These are phyloP conservation scores for Closterium sp. DNA, from an alignment of 139 green algal species.

Conservation along the genomic window DNA sequence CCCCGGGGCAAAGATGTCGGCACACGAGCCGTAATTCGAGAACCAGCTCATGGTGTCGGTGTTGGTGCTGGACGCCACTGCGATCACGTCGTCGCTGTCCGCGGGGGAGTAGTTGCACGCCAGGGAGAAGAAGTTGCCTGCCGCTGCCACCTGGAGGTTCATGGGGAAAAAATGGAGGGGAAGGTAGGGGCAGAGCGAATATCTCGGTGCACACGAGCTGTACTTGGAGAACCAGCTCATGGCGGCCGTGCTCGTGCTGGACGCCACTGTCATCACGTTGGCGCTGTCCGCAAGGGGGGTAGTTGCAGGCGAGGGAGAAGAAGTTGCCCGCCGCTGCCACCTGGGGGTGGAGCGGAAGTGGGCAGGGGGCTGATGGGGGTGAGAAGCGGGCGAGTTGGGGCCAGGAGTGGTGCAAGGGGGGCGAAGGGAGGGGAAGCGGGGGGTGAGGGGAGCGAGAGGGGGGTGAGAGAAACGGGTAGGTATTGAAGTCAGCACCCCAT, in stretches of 20 bases:
- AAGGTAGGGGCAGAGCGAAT: no score
- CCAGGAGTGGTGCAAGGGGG: no score
- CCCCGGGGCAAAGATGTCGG: slow-evolving; percentile 44
- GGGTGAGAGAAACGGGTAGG: slow-evolving; percentile 2
- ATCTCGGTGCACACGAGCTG: slow-evolving; percentile 43
- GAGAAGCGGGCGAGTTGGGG: no score
- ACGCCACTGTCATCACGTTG: slow-evolving; percentile 13
- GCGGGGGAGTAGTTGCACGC: slow-evolving; percentile 45
- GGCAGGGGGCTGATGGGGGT: no score
- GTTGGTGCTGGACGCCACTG: slow-evolving; percentile 10
- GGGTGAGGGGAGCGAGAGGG: background rate
- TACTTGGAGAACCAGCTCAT: slow-evolving; percentile 52
- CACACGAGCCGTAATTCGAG: slow-evolving; percentile 49
- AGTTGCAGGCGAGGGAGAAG: slow-evolving; percentile 17
- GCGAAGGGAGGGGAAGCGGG: background rate
- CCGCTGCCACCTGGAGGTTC: slow-evolving; percentile 37
- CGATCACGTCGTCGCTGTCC: background rate
- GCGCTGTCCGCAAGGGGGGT: slow-evolving; percentile 20
- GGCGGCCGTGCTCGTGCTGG: background rate
- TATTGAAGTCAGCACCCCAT: background rate
- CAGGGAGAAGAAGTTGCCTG: slow-evolving; percentile 2
- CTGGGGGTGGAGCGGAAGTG: no score
- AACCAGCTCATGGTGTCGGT: slow-evolving; percentile 39
- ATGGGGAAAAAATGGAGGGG: no score
- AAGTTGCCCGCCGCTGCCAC: slow-evolving; percentile 34